These are phyloP conservation scores for Prunus mume DNA, from an alignment of 306 rosid genomes.

Conservation along the genomic window DNA sequence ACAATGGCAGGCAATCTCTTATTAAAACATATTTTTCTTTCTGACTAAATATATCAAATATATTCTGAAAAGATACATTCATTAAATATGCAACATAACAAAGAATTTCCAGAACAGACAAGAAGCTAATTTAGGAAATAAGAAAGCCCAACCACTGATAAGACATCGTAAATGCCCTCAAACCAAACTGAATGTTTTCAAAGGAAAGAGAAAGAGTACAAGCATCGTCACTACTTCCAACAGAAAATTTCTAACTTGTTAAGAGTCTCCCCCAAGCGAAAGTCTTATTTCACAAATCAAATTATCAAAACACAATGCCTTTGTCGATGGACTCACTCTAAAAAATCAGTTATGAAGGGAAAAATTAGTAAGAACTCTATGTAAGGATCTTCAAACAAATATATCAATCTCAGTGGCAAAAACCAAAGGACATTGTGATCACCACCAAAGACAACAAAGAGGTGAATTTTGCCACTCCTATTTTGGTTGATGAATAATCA, in stretches of 20 bases:
- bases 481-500: background rate
- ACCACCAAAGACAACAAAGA: background rate
- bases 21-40: background rate
- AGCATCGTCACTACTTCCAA: background rate
- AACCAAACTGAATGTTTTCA: background rate
- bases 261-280: background rate
- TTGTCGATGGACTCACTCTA: background rate
- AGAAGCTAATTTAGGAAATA: constrained; percentile 1
- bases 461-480: background rate
- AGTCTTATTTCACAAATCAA: background rate
- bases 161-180: background rate
- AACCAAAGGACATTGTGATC: background rate
- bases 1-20: background rate
- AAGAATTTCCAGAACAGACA: background rate
- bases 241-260: background rate
- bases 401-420: background rate
- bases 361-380: background rate
- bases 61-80: background rate
- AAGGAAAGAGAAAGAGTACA: background rate
- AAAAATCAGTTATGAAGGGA: background rate
- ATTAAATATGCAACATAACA: background rate
- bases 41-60: background rate
- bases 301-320: background rate
- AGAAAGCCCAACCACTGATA: background rate
- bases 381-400: background rate